Conservation (phyloP, 768 basidiomycete genomes). For the Termitomyces heimii region DNA sequence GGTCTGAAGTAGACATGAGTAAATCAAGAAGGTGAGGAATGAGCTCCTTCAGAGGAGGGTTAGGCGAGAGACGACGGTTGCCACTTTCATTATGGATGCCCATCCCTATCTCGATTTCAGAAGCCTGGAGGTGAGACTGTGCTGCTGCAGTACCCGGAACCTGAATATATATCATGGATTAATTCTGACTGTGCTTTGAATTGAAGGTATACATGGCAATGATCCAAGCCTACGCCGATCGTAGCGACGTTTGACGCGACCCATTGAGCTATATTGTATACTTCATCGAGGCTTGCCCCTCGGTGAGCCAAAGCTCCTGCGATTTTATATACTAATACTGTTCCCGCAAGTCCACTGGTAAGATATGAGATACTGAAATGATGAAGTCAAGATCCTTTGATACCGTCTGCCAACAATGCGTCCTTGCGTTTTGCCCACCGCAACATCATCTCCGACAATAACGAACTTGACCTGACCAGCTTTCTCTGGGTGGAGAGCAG, state of each 20-base stretch:
- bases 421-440: conserved; percentile 77
- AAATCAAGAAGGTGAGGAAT: conserved; percentile 65
- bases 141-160: conserved; percentile 71
- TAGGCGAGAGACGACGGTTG: conserved; percentile 57
- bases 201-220: conserved; percentile 61
- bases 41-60: conserved; percentile 66
- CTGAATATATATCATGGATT: conserved; percentile 25
- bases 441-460: conserved; percentile 87
- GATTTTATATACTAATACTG: conserved; percentile 84
- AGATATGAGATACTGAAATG: background rate
- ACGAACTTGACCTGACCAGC: conserved; percentile 67
- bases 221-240: conserved; percentile 83
- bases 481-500: conserved; percentile 61
- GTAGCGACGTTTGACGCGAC: conserved; percentile 66
- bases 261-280: conserved; percentile 61
- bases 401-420: conserved; percentile 81
- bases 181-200: background rate
- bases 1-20: conserved; percentile 65
- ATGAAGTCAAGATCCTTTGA: conserved; percentile 2
- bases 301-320: conserved; percentile 74
- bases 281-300: conserved; percentile 64
- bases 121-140: conserved; percentile 45
- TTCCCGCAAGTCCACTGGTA: conserved; percentile 72
- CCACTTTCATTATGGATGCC: conserved; percentile 92
- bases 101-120: conserved; percentile 85